These are phyloP conservation scores for Sporobolus alterniflorus DNA, from an alignment of 202 grass and related monocot genomes.

Conservation along the genomic window DNA sequence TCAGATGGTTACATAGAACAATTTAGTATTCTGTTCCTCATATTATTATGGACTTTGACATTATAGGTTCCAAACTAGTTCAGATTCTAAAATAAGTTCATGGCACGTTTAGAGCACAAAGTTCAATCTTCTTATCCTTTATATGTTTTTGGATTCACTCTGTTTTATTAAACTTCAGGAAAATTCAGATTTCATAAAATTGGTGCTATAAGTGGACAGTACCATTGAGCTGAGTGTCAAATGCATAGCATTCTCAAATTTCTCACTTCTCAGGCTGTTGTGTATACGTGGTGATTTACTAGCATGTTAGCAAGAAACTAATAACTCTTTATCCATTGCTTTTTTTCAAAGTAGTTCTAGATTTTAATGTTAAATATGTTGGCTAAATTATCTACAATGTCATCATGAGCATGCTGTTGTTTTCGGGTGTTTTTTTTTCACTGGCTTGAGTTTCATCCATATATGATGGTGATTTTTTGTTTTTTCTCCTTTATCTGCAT, in stretches of 20 bases:
- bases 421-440: slow-evolving; percentile 1
- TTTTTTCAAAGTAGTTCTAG: not conserved
- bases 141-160: not conserved
- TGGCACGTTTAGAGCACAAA: not conserved
- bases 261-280: not conserved
- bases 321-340: not conserved
- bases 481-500: slow-evolving; percentile 1
- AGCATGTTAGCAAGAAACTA: not conserved
- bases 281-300: not conserved
- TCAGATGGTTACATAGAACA: not conserved
- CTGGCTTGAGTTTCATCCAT: slow-evolving; percentile 1
- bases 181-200: slow-evolving; percentile 1
- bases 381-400: not conserved
- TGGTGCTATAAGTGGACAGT: not conserved
- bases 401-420: not conserved
- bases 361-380: not conserved
- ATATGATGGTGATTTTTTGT: slow-evolving; percentile 1
- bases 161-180: not conserved
- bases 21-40: not conserved
- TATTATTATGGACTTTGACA: not conserved
- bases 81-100: not conserved
- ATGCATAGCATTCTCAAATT: slow-evolving; percentile 6
- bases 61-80: not conserved
- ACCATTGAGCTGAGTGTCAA: not conserved
- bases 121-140: not conserved